These are phyloP conservation scores for Oxalis stricta DNA, from an alignment of 441 rosid species.

Conservation along the genomic window DNA sequence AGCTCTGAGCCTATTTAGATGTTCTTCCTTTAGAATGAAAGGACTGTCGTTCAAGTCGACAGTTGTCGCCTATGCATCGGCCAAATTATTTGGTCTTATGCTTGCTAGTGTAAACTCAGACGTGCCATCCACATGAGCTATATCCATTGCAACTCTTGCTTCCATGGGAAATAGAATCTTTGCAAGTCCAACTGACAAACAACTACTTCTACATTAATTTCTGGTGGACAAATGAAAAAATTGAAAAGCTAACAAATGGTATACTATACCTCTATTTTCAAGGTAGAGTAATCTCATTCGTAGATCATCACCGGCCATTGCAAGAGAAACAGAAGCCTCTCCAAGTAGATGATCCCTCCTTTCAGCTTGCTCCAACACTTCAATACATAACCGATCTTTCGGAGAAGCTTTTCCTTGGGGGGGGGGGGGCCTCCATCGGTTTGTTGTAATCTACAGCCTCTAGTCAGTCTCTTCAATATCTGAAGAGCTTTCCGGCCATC, in stretches of 20 bases:
- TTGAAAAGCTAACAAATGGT: not conserved
- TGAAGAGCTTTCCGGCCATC: slow-evolving; percentile 71
- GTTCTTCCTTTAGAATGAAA: slow-evolving; percentile 49
- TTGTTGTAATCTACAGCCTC: slow-evolving; percentile 39
- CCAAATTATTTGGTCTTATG: slow-evolving; percentile 16
- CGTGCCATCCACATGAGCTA: slow-evolving; percentile 50
- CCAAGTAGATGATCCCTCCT: slow-evolving; percentile 42
- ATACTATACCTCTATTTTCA: slow-evolving; percentile 95
- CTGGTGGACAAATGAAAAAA: too few relatives aligned
- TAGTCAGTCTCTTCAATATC: slow-evolving; percentile 57
- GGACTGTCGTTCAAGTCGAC: slow-evolving; percentile 60
- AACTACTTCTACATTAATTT: too few relatives aligned
- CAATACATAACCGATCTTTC: slow-evolving; percentile 59
- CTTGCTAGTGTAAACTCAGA: slow-evolving; percentile 43
- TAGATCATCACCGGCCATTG: slow-evolving; percentile 60
- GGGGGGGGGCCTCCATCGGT: slow-evolving; percentile 33
- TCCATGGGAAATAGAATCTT: slow-evolving; percentile 69
- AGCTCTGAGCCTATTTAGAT: slow-evolving; percentile 45
- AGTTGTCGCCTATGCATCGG: slow-evolving; percentile 23
- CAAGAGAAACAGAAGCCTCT: slow-evolving; percentile 49
- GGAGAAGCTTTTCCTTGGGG: slow-evolving; percentile 49
- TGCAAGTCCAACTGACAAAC: slow-evolving; percentile 67
- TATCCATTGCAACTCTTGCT: slow-evolving; percentile 61
- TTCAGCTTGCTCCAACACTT: slow-evolving; percentile 62
- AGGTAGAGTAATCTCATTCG: slow-evolving; percentile 57